Conservation (phyloP, 140 eudicot species). For the Ambrosia hybrid region DNA sequence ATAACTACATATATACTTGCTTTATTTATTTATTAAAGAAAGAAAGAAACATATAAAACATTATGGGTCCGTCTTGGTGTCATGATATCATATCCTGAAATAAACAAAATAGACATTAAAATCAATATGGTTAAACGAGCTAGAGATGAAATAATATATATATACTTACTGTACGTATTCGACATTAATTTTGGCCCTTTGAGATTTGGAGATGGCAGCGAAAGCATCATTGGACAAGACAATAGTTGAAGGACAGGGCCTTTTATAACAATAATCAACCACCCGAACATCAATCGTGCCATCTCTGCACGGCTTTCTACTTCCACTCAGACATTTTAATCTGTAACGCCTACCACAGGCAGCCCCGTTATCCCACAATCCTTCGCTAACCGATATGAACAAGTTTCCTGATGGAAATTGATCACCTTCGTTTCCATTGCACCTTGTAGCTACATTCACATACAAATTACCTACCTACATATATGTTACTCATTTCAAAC, state of each 20-base stretch:
- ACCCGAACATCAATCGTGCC: conserved; percentile 51
- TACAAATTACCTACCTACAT: neutral
- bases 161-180: conserved; percentile 38
- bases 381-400: conserved; percentile 67
- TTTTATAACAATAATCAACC: conserved; percentile 46
- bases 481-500: neutral
- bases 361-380: conserved; percentile 81
- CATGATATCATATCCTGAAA: conserved; percentile 36
- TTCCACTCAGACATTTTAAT: conserved; percentile 54
- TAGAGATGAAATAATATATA: neutral
- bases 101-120: neutral
- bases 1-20: neutral
- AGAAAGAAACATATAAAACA: neutral
- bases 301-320: conserved; percentile 44
- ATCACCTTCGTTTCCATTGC: conserved; percentile 49
- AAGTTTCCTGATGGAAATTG: conserved; percentile 65
- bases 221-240: conserved; percentile 57
- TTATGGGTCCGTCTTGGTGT: neutral
- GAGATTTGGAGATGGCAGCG: conserved; percentile 41
- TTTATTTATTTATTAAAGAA: neutral
- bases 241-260: conserved; percentile 61
- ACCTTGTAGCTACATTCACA: conserved; percentile 54
- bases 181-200: neutral
- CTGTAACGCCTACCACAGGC: conserved; percentile 75
- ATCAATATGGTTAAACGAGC: neutral